Evolutionary conservation across 2,329 filamentous ascomycete genomes (phyloP).

Genomic region (Orbilia brochopaga): DNA sequence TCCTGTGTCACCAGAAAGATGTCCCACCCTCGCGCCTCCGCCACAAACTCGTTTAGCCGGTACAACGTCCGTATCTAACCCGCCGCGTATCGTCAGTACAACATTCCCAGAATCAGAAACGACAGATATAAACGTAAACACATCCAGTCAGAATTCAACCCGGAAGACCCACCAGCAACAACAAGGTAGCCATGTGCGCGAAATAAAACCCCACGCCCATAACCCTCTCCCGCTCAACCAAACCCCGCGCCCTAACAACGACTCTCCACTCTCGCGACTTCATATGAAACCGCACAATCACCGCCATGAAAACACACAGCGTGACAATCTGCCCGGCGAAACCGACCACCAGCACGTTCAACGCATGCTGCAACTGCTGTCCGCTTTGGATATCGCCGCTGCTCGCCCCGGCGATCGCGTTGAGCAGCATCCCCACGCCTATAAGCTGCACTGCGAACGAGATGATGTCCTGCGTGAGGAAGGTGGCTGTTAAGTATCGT

Average conservation of each 20-base stretch:
- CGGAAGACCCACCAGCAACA: slow-evolving; percentile 22
- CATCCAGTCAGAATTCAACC: no score
- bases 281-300: slow-evolving; percentile 14
- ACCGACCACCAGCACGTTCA: slow-evolving; percentile 25
- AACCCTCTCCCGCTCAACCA: slow-evolving; percentile 8
- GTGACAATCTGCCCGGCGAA: slow-evolving; percentile 20
- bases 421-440: slow-evolving; percentile 18
- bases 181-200: slow-evolving; percentile 9
- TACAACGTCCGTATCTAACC: slow-evolving; percentile 29
- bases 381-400: background rate
- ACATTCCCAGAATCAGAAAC: background rate
- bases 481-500: background rate
- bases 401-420: background rate
- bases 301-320: slow-evolving; percentile 3
- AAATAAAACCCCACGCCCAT: slow-evolving; percentile 12
- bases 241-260: background rate
- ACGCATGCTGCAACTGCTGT: slow-evolving; percentile 5
- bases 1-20: slow-evolving; percentile 25
- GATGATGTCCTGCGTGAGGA: slow-evolving; percentile 16
- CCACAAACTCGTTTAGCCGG: slow-evolving; percentile 22
- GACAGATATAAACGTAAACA: no score
- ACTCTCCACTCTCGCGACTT: slow-evolving; percentile 1
- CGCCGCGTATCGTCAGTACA: no score
- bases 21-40: background rate
- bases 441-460: slow-evolving; percentile 18